A percentile compares a stretch with the other conserved stretches of the same genome.
Conservation (phyloP, 306 rosid species). For the Herpetospermum pedunculosum region DNA sequence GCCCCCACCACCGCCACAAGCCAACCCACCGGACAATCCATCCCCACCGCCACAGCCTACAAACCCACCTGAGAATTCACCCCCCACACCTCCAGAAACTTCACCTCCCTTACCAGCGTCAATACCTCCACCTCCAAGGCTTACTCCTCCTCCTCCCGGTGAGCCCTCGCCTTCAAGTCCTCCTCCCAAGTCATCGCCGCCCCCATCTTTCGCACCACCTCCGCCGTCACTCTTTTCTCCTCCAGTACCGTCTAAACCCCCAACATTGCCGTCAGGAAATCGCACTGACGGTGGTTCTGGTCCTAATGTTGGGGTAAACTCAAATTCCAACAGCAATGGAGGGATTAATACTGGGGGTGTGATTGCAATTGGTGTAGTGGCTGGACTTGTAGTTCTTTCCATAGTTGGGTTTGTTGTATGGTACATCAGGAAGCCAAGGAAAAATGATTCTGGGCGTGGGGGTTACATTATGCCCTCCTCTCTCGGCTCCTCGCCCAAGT, state of each 20-base stretch:
- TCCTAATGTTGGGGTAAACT: slow-evolving; percentile 18
- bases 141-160: slow-evolving; percentile 27
- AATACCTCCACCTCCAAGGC: slow-evolving; percentile 26
- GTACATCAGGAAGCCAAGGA: slow-evolving; percentile 50
- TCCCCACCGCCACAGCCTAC: slow-evolving; percentile 8
- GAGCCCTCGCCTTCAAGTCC: slow-evolving; percentile 30
- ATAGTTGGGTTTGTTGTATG: slow-evolving; percentile 52
- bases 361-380: slow-evolving; percentile 38
- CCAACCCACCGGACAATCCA: slow-evolving; percentile 29
- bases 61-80: slow-evolving; percentile 10
- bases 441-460: slow-evolving; percentile 27
- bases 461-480: slow-evolving; percentile 56
- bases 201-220: slow-evolving; percentile 33
- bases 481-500: slow-evolving; percentile 34
- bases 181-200: slow-evolving; percentile 24
- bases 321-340: slow-evolving; percentile 21
- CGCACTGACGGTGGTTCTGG: background rate
- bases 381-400: slow-evolving; percentile 35
- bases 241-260: slow-evolving; percentile 11
- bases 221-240: slow-evolving; percentile 21
- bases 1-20: slow-evolving; percentile 16
- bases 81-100: slow-evolving; percentile 7
- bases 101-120: slow-evolving; percentile 22
- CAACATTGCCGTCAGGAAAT: slow-evolving; percentile 14
- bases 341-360: slow-evolving; percentile 41